Evolutionary conservation across 805 yeast species (phyloP), one percentile per base, ranked within the genome.

Genomic region (Candida insectorum): DNA sequence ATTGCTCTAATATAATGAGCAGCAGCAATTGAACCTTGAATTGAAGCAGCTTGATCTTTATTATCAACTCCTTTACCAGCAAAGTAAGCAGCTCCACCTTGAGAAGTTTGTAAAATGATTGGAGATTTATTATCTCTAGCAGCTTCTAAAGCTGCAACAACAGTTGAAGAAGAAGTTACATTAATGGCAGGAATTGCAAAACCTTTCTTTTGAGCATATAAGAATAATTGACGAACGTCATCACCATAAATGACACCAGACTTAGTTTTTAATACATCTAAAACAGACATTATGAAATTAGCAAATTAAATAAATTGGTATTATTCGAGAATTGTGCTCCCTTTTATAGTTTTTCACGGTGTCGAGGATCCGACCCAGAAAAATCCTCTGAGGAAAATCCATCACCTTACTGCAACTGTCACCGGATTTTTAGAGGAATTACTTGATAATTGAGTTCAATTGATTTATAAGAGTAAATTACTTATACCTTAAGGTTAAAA

Each of bases 61-160:
- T 93, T 93, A 65, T 77, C 75, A 52, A 93, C 88, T 74, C 97
- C 98, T 81, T 93, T 93, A 74, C 98, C 98, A 48, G 98, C 98
- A 65, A 93, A 93, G 86, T 80, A 93, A 47, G 97, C 97, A 52
- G 98, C 95, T 77, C 98, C 98, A 75, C 98, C 98, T 69, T 93
- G 88, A 43, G 97, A 91, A 52, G 91, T 80, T 74, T 93, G 98
- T 62, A 93, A 73, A 64, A 93, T 86, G 71, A 93, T 88, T 73
- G 98, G 98, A 44, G 96, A 84, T 53, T 64, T 64, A 58, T 38
- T 46, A 54, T 67, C 73, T 58, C 73, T 65, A 37, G 73, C 73
- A 44, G 72, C 66, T 57, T 67, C 73, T 52, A 67, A 64, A 38
- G 73, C 62, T 46, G 72, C 56, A 44, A 67, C 71, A 39, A 81